A percentile compares a stretch with the other conserved stretches of the same genome.
Evolutionary conservation across 352 stramenopile genomes (phyloP).

Genomic region (Aphanomyces invadans): DNA sequence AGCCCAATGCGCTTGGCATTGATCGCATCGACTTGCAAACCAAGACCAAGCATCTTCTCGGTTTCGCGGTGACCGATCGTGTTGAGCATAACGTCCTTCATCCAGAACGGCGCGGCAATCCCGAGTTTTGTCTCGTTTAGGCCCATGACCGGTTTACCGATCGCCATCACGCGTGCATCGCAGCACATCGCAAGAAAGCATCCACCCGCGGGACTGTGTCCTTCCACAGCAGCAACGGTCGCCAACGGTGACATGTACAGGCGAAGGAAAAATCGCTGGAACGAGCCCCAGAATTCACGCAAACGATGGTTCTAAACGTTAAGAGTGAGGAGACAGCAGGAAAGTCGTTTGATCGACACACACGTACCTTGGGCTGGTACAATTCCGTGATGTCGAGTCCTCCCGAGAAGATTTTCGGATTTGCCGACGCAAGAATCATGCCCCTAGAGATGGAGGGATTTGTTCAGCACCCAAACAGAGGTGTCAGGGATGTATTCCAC

Average conservation of each 20-base stretch:
- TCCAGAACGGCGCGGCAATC: constrained; percentile 82
- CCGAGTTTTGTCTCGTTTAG: constrained; percentile 93
- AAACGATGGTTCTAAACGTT: constrained; percentile 14
- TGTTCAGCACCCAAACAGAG: no score
- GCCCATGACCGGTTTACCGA: constrained; percentile 82
- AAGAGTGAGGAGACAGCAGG: not conserved
- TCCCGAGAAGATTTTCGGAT: constrained; percentile 82
- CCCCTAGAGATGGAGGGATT: no score
- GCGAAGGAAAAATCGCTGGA: constrained; percentile 90
- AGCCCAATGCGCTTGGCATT: constrained; percentile 69
- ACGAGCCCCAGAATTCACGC: constrained; percentile 83
- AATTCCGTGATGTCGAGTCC: constrained; percentile 91
- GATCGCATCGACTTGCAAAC: constrained; percentile 64
- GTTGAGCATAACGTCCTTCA: constrained; percentile 75
- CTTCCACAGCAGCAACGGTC: constrained; percentile 85
- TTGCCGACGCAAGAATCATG: constrained; percentile 70
- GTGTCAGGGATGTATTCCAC: not conserved
- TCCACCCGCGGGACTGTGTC: constrained; percentile 87
- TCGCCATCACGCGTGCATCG: constrained; percentile 92
- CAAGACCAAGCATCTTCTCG: constrained; percentile 79
- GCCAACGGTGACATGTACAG: constrained; percentile 88
- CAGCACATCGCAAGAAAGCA: constrained; percentile 92
- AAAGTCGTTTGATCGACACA: not conserved
- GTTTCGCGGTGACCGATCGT: constrained; percentile 75
- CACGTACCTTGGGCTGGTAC: constrained; percentile 69